A percentile compares a stretch with the other conserved stretches of the same genome.
phyloP scores from a whole-genome alignment of 805 yeast genomes.

The Candida endomychidarum region DNA sequence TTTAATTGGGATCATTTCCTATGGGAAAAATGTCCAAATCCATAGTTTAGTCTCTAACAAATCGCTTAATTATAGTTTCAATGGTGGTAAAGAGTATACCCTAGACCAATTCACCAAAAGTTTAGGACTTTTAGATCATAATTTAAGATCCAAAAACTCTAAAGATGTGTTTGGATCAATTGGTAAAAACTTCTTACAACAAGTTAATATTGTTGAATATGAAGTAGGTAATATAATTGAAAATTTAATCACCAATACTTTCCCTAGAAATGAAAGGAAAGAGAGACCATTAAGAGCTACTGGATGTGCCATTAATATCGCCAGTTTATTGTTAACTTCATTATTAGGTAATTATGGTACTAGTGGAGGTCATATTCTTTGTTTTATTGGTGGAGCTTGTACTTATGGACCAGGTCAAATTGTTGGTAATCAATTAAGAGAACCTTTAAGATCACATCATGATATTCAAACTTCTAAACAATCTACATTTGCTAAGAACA shows the following conservation, averaged over 20 bases:
- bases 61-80: slow-evolving; percentile 56
- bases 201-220: slow-evolving; percentile 76
- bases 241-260: slow-evolving; percentile 73
- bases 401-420: slow-evolving; percentile 94
- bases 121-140: slow-evolving; percentile 36
- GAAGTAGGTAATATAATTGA: slow-evolving; percentile 79
- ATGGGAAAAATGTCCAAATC: slow-evolving; percentile 86
- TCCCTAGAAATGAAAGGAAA: slow-evolving; percentile 39
- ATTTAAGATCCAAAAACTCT: slow-evolving; percentile 17
- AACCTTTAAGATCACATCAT: slow-evolving; percentile 95
- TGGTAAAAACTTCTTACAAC: slow-evolving; percentile 55
- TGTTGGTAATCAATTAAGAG: slow-evolving; percentile 87
- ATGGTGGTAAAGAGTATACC: slow-evolving; percentile 84
- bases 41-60: slow-evolving; percentile 51
- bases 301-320: slow-evolving; percentile 88
- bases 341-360: slow-evolving; percentile 85
- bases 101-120: slow-evolving; percentile 63
- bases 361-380: slow-evolving; percentile 65
- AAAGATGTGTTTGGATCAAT: slow-evolving; percentile 34
- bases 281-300: slow-evolving; percentile 88
- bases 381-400: slow-evolving; percentile 94
- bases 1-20: slow-evolving; percentile 82
- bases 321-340: slow-evolving; percentile 77
- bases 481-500: slow-evolving; percentile 82
- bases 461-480: slow-evolving; percentile 91